Conservation (phyloP, 2,329 filamentous ascomycete species). For the Xylariaceae sp. region DNA sequence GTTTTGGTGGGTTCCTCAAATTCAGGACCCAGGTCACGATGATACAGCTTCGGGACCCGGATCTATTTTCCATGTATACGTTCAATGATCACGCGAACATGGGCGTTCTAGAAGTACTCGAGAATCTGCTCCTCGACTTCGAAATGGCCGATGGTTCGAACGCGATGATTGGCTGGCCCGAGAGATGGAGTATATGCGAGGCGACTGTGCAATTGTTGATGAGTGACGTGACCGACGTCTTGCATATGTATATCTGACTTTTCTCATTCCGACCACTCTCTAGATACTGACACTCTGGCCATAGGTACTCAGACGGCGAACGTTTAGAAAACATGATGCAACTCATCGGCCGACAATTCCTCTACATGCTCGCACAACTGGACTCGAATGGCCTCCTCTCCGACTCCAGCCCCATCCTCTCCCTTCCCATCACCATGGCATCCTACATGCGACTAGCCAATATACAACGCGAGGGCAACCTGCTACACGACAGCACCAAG, state of each 20-base stretch:
- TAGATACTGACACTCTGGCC: neutral
- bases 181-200: constrained; percentile 42
- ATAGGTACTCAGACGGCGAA: constrained; percentile 31
- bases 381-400: constrained; percentile 33
- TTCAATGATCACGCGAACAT: constrained; percentile 42
- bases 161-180: constrained; percentile 30
- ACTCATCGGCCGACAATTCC: constrained; percentile 35
- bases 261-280: too few relatives aligned
- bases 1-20: constrained; percentile 29
- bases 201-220: constrained; percentile 31
- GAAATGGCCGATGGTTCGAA: constrained; percentile 28
- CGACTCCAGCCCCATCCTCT: constrained; percentile 35
- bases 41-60: constrained; percentile 31
- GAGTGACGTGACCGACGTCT: too few relatives aligned
- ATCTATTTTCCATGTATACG: constrained; percentile 41
- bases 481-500: constrained; percentile 17
- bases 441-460: constrained; percentile 30
- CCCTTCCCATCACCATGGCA: constrained; percentile 38
- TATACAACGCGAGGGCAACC: constrained; percentile 7
- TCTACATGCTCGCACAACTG: constrained; percentile 39
- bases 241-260: constrained; percentile 13
- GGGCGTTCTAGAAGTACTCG: constrained; percentile 40
- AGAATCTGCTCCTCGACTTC: constrained; percentile 43
- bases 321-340: constrained; percentile 14
- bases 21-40: constrained; percentile 22